Evolutionary conservation across 208 protist genomes (phyloP).

Genomic region (Trypanosoma lewisi): DNA sequence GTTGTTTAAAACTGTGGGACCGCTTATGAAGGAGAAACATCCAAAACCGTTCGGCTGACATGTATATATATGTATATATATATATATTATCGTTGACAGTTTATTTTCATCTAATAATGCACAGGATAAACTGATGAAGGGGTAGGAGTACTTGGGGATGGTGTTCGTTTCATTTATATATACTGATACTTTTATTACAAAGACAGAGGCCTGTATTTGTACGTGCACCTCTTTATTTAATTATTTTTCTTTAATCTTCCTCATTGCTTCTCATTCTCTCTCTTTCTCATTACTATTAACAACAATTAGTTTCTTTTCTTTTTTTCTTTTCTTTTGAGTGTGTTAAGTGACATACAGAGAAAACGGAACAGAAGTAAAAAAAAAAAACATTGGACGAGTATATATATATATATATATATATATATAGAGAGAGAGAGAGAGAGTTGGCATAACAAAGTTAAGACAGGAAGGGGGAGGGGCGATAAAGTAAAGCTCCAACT

Average conservation of each 20-base stretch:
- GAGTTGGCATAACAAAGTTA: no score
- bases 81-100: no score
- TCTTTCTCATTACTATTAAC: slow-evolving; percentile 7
- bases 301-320: slow-evolving; percentile 3
- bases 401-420: not conserved
- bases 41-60: not conserved
- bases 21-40: slow-evolving; percentile 3
- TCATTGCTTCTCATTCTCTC: slow-evolving; percentile 13
- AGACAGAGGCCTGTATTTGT: no score
- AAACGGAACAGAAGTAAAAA: not conserved
- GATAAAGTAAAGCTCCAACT: no score
- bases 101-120: no score
- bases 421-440: no score
- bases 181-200: no score
- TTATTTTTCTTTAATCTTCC: slow-evolving; percentile 2
- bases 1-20: slow-evolving; percentile 4
- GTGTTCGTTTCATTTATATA: no score
- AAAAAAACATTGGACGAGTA: not conserved
- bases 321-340: slow-evolving; percentile 12
- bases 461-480: no score
- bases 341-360: not conserved
- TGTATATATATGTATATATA: slow-evolving; percentile 2
- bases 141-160: no score
- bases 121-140: no score
- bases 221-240: not conserved